These are phyloP conservation scores for Periconia macrospinosa DNA, from an alignment of 2,329 filamentous ascomycete species.

Conservation along the genomic window DNA sequence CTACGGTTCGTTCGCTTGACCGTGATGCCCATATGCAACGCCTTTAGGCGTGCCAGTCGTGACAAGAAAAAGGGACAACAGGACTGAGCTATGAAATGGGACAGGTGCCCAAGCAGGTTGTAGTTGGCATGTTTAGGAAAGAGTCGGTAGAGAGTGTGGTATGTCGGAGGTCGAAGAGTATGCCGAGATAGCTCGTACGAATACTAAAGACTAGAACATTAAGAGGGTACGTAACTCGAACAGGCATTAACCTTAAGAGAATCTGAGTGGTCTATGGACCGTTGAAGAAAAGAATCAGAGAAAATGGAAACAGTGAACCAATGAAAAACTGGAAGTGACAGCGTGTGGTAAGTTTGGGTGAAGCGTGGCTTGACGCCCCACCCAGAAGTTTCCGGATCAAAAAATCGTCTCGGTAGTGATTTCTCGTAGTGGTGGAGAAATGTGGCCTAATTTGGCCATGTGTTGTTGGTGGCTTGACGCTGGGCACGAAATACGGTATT, in stretches of 20 bases:
- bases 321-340: not conserved
- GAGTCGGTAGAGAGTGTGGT: constrained; percentile 2
- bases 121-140: not conserved
- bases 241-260: constrained; percentile 22
- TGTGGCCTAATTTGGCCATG: not conserved
- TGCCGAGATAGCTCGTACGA: constrained; percentile 18
- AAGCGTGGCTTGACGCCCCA: not conserved
- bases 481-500: not conserved
- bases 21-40: not conserved
- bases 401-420: not conserved
- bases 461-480: constrained; percentile 6
- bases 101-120: not conserved
- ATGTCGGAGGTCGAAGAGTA: not conserved
- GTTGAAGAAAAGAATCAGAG: not conserved
- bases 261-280: constrained; percentile 1
- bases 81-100: not conserved
- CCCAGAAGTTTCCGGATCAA: not conserved
- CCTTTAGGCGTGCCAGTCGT: not conserved
- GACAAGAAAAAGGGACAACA: not conserved
- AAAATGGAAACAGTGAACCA: constrained; percentile 1
- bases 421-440: not conserved
- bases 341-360: not conserved
- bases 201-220: constrained; percentile 37
- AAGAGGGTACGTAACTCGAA: constrained; percentile 28
- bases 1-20: too few relatives aligned